Conservation (phyloP, 129 eudicot genomes). For the Lactuca saligna region DNA sequence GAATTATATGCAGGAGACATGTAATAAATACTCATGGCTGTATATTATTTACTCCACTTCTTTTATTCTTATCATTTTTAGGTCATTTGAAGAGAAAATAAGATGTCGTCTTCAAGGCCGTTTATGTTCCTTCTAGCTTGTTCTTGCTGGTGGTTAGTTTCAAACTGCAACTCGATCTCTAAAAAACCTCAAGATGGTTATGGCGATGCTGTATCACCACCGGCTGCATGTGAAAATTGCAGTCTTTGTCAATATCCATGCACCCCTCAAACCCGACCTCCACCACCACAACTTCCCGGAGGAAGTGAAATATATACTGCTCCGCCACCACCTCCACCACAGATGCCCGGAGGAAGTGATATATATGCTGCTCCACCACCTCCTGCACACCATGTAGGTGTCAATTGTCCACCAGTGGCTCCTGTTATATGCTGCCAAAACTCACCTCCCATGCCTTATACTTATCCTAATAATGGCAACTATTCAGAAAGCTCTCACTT, state of each 20-base stretch:
- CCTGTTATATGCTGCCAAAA: constrained; percentile 40
- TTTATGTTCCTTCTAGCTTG: constrained; percentile 2
- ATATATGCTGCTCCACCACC: constrained; percentile 44
- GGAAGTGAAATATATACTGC: constrained; percentile 15
- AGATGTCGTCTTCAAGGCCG: constrained; percentile 24
- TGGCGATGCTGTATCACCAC: constrained; percentile 35
- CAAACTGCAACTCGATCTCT: constrained; percentile 9
- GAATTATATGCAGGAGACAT: constrained; percentile 14
- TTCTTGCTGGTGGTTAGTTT: constrained; percentile 22
- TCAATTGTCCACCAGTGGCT: constrained; percentile 41
- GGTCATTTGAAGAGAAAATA: neutral
- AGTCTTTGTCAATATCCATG: constrained; percentile 39
- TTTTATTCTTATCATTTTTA: constrained; percentile 3
- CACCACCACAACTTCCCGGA: constrained; percentile 25
- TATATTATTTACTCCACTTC: neutral
- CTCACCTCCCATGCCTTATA: constrained; percentile 47
- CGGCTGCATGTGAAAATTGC: constrained; percentile 36
- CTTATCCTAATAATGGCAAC: constrained; percentile 32
- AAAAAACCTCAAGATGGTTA: constrained; percentile 28
- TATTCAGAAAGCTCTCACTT: constrained; percentile 23
- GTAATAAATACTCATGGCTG: constrained; percentile 5
- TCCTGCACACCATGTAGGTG: neutral
- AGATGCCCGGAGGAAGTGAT: constrained; percentile 19
- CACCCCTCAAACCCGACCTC: constrained; percentile 29
- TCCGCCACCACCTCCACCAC: constrained; percentile 36